Conservation (phyloP, 1,284 basidiomycete species). For the Moesziomyces aphidis region DNA sequence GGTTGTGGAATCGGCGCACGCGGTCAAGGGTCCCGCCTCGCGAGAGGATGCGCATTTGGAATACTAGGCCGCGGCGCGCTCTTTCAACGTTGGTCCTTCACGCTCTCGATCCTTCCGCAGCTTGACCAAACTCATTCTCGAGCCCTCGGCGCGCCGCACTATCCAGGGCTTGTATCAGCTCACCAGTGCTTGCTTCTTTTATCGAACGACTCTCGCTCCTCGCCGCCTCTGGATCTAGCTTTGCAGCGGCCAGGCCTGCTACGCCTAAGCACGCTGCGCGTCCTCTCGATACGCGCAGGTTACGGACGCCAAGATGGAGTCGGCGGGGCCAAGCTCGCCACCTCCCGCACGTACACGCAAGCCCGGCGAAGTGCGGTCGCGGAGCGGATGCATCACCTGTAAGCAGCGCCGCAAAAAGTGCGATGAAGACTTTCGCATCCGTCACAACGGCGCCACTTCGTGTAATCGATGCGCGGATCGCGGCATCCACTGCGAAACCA, state of each 20-base stretch:
- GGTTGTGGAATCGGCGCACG: neutral
- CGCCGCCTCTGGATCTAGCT: no score
- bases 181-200: no score
- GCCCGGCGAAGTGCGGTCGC: conserved; percentile 49
- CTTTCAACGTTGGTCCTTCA: no score
- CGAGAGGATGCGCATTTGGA: neutral
- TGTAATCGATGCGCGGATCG: conserved; percentile 50
- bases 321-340: conserved; percentile 26
- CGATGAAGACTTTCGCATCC: conserved; percentile 48
- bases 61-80: no score
- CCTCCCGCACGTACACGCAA: conserved; percentile 31
- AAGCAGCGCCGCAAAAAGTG: conserved; percentile 56
- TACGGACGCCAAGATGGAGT: conserved; percentile 9
- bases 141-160: no score
- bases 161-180: no score
- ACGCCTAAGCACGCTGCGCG: no score
- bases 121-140: no score
- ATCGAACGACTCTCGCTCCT: no score
- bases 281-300: neutral
- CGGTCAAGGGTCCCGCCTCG: neutral
- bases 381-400: conserved; percentile 52
- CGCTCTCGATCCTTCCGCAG: no score
- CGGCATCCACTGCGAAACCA: conserved; percentile 40
- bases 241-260: no score
- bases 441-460: conserved; percentile 36